Base-by-base conservation (phyloP, 73 alveolate genomes). In the Urostyla sp. region DNA sequence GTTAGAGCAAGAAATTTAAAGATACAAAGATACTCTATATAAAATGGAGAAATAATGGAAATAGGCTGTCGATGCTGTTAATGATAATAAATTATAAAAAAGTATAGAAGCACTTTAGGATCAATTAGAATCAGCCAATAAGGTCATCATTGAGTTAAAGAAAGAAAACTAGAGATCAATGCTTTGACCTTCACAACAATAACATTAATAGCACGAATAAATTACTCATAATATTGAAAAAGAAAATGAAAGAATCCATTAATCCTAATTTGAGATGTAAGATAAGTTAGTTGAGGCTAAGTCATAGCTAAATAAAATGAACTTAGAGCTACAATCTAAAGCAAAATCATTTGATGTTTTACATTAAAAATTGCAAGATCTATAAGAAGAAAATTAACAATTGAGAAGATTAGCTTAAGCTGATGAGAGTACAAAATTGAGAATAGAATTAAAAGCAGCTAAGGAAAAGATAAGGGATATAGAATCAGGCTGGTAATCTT, bases 1-100 rank as follows among this genome's bases (percentile, higher is more conserved):
- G 23, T 28, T 66, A 40, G 63, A 66, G 26, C 6, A 4, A 4
- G 80, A 66, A 46, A 10, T 66, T 8, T 5, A 6, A 3, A 8
- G 80, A 5, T 66, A 66, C 80, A 66, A 66, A 23, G 80, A 66
- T 15, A 66, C 80, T 3, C 66, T 66, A 23, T 8, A 59, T 66
- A 66, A 66, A 26, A 66, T 66, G 80, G 80, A 66, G 28, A 66
- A 40, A 44, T 63, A 66, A 24, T 66, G 80, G 80, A 66, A 66
- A 27, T n/a, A 10, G 44, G 80, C 80, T 18, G 80, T 66, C 6
- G 80, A 66, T 13, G 80, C 80, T 5, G 80, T 66, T n/a, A 66
- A 66, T 45, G 80, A 66, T 15, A 43, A 20, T 43, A 66, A 66
- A 24, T 63, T 66, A 20, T 16, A 37, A n/a, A 66, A 66, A 26